phyloP scores from a whole-genome alignment of 306 rosid genomes.

The Pyrus communis region DNA sequence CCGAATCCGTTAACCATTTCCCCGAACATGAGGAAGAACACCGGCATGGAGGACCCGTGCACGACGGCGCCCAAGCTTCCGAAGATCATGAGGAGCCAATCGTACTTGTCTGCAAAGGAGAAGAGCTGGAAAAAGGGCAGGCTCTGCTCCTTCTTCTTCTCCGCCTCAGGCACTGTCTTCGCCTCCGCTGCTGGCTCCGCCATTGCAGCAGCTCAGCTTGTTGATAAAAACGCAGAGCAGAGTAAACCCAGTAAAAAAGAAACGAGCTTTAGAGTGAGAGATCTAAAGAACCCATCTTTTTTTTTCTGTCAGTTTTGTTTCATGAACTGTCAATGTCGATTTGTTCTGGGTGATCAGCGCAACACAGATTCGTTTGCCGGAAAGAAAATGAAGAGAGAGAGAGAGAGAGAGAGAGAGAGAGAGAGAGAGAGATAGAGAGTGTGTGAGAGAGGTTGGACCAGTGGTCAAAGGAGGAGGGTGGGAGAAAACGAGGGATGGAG shows the following conservation, averaged over 20 bases:
- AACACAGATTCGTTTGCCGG: slow-evolving; percentile 11
- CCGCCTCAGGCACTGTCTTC: slow-evolving; percentile 75
- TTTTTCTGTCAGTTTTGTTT: slow-evolving; percentile 18
- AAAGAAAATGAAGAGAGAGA: slow-evolving; percentile 2
- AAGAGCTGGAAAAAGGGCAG: slow-evolving; percentile 81
- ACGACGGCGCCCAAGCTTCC: slow-evolving; percentile 87
- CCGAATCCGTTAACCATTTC: slow-evolving; percentile 98
- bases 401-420: background rate
- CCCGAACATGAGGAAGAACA: slow-evolving; percentile 89
- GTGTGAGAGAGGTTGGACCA: slow-evolving; percentile 28
- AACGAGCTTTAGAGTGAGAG: slow-evolving; percentile 22
- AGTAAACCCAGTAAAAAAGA: background rate
- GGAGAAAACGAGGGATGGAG: slow-evolving; percentile 21
- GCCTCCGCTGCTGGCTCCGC: slow-evolving; percentile 11
- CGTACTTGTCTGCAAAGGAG: slow-evolving; percentile 84
- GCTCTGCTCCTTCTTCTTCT: slow-evolving; percentile 93
- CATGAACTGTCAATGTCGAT: slow-evolving; percentile 49
- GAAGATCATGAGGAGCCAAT: slow-evolving; percentile 58
- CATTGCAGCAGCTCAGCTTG: background rate
- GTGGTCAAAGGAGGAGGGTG: slow-evolving; percentile 49
- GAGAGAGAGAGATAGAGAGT: slow-evolving; percentile 3
- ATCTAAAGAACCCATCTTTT: slow-evolving; percentile 12
- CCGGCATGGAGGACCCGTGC: slow-evolving; percentile 98
- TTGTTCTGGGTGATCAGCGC: slow-evolving; percentile 15
- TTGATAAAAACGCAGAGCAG: background rate